Evolutionary conservation across 1,284 basidiomycete genomes (phyloP).

Genomic region (Entoloma clypeatum): DNA sequence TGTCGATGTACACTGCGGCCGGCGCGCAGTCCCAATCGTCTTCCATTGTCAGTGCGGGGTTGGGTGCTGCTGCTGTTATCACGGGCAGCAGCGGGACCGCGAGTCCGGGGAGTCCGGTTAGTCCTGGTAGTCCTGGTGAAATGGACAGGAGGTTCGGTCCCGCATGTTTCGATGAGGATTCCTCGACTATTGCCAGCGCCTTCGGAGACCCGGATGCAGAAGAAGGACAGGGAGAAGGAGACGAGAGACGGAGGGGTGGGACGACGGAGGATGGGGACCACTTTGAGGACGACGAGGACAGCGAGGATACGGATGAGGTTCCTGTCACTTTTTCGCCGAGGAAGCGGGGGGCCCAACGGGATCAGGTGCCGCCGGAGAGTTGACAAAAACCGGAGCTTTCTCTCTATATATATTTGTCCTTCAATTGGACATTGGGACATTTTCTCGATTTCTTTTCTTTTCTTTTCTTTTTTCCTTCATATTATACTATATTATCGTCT

Average conservation of each 20-base stretch:
- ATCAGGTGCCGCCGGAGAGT: not conserved
- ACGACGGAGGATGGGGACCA: slow-evolving; percentile 17
- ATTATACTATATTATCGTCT: slow-evolving; percentile 6
- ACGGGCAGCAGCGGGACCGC: too few relatives aligned
- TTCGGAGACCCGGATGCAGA: too few relatives aligned
- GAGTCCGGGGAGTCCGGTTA: too few relatives aligned
- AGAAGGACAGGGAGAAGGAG: too few relatives aligned
- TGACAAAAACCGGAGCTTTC: not conserved
- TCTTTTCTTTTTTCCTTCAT: slow-evolving; percentile 4
- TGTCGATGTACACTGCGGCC: too few relatives aligned
- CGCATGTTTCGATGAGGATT: slow-evolving; percentile 23
- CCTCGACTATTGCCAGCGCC: slow-evolving; percentile 25
- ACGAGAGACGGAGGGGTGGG: too few relatives aligned
- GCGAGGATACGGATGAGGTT: slow-evolving; percentile 21
- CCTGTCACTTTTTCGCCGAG: slow-evolving; percentile 24
- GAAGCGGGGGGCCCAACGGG: slow-evolving; percentile 12
- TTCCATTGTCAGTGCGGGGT: too few relatives aligned
- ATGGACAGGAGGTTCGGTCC: slow-evolving; percentile 15
- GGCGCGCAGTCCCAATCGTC: too few relatives aligned
- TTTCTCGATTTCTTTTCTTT: not conserved
- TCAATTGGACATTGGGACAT: slow-evolving; percentile 12
- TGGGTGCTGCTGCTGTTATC: too few relatives aligned
- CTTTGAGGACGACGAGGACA: slow-evolving; percentile 20
- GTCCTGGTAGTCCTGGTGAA: slow-evolving; percentile 6
- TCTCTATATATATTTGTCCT: slow-evolving; percentile 3